Evolutionary conservation across 1,284 basidiomycete genomes (phyloP).

Genomic region (Calocybe gambosa): DNA sequence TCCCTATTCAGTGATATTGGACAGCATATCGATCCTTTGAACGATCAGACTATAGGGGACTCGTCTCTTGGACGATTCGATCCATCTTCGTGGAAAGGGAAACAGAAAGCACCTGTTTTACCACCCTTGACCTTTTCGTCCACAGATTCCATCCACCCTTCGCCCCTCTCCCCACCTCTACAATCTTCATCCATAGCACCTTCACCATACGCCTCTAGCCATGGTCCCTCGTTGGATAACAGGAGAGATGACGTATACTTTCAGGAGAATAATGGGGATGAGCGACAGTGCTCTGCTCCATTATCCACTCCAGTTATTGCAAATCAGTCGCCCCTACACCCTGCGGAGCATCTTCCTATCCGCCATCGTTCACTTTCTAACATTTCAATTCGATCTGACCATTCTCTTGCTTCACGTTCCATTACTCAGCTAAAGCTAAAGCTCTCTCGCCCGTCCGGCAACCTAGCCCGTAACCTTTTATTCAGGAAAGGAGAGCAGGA

Average conservation of each 20-base stretch:
- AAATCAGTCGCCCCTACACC: slow-evolving; percentile 6
- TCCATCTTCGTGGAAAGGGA: slow-evolving; percentile 43
- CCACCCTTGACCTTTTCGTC: slow-evolving; percentile 58
- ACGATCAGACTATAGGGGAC: slow-evolving; percentile 2
- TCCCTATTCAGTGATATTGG: slow-evolving; percentile 19
- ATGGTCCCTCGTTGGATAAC: slow-evolving; percentile 21
- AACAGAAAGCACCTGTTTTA: slow-evolving; percentile 55
- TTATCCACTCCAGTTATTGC: slow-evolving; percentile 6
- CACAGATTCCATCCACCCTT: slow-evolving; percentile 38
- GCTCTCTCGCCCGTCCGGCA: slow-evolving; percentile 37
- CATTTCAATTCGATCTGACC: slow-evolving; percentile 39
- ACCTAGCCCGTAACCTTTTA: slow-evolving; percentile 49
- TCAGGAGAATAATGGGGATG: not conserved
- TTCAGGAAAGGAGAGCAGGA: slow-evolving; percentile 33
- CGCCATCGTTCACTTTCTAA: slow-evolving; percentile 55
- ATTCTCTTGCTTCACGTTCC: slow-evolving; percentile 37
- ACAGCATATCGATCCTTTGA: slow-evolving; percentile 4
- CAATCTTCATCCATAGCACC: slow-evolving; percentile 37
- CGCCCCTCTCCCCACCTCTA: slow-evolving; percentile 35
- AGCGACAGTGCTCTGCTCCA: slow-evolving; percentile 1
- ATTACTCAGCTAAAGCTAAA: slow-evolving; percentile 43
- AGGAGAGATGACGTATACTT: slow-evolving; percentile 4
- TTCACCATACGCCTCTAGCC: slow-evolving; percentile 53
- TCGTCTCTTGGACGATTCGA: slow-evolving; percentile 9
- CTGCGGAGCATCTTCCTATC: slow-evolving; percentile 26